A percentile compares a stretch with the other conserved stretches of the same genome.
Conservation (phyloP, 768 basidiomycete genomes). For the Tephrocybe sp. region DNA sequence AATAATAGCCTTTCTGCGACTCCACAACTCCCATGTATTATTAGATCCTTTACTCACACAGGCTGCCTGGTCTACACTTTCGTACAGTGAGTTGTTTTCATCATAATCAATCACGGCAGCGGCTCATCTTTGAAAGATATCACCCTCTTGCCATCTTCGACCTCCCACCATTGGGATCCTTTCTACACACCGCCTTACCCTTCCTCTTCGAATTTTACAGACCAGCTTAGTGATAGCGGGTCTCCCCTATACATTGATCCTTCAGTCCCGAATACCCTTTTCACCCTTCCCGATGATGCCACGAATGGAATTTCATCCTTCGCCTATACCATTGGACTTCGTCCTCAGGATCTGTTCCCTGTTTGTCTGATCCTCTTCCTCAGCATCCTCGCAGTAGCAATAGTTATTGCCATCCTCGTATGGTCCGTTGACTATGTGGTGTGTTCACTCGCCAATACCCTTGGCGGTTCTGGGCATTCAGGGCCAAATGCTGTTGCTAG, state of each 20-base stretch:
- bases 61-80: constrained; percentile 84
- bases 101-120: background rate
- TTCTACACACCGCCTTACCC: constrained; percentile 54
- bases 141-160: constrained; percentile 56
- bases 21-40: constrained; percentile 1
- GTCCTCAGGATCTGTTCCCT: constrained; percentile 78
- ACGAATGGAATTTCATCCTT: constrained; percentile 79
- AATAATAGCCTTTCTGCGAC: background rate
- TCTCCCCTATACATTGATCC: constrained; percentile 82
- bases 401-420: constrained; percentile 65
- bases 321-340: constrained; percentile 81
- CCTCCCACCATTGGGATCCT: constrained; percentile 65
- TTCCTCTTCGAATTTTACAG: constrained; percentile 69
- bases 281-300: constrained; percentile 62
- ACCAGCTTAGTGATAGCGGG: constrained; percentile 66
- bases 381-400: constrained; percentile 69
- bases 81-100: constrained; percentile 54
- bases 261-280: constrained; percentile 67
- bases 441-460: constrained; percentile 31
- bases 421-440: constrained; percentile 70
- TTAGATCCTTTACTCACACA: constrained; percentile 88
- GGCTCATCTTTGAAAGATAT: constrained; percentile 53
- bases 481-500: constrained; percentile 19
- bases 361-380: constrained; percentile 86
- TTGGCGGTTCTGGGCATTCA: constrained; percentile 12